Evolutionary conservation across 352 stramenopile genomes (phyloP), one percentile per base, ranked within the genome.

Genomic region (Globisporangium viniferum): DNA sequence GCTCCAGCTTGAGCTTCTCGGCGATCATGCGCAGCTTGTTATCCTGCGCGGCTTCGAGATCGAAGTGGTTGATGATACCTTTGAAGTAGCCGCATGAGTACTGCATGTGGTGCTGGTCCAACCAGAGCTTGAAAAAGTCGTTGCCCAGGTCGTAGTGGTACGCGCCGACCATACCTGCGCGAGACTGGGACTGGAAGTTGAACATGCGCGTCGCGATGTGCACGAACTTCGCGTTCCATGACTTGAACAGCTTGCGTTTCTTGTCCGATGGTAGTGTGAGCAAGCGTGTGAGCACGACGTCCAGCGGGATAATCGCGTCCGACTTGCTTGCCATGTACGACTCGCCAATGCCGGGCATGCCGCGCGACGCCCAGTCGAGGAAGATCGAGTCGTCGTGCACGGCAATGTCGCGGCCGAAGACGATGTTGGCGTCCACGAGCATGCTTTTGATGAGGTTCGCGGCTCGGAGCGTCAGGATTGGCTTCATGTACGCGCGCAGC

Each of bases 121-220:
- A 77, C 87, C 87, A 94, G 67, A 93, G 83, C 79, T 93, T 91
- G 79, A 93, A 94, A 58, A 94, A 94, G 69, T 94, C 87, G 75
- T 94, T 94, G 67, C 87, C 87, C 35, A 94, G 79, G 72, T 94
- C 87, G 74, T 94, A 94, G 76, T 94, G 87, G 82, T 92, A 82
- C 41, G 85, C 83, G 39, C 85, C 87, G 57, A 94, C 87, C 24
- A 94, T 94, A n/a, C 87, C 88, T 33, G 86, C 83, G 33, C 84
- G 84, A 67, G 82, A 89, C 18, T 82, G 82, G 66, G 86, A 92
- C 73, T 94, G 84, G 73, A 89, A 94, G 72, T 92, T 94, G 72
- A 94, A 94, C 56, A 92, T 67, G 64, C 84, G 88, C 54, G 80
- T 82, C 48, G 77, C 84, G 31, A 94, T 70, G 5, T 67, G 80